Evolutionary conservation across 176 grass and related monocot species (phyloP), one percentile per base, ranked within the genome.

Genomic region (Eleusine indica): DNA sequence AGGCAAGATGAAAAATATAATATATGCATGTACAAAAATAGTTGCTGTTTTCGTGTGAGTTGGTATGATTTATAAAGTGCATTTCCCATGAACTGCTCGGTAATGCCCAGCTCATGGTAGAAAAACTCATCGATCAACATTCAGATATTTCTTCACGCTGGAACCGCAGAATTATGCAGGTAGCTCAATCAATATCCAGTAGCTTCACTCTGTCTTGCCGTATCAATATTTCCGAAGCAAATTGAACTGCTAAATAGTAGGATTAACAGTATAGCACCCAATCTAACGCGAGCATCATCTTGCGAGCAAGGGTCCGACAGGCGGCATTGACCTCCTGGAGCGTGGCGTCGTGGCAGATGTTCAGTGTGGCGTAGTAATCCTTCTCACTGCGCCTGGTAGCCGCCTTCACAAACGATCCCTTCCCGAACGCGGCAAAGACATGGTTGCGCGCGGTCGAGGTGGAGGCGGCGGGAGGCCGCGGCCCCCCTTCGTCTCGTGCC

Each of bases 281-380:
- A 68, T 58, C 61, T 48, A 48, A 75, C 25, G 14, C 18, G 54
- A 40, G 25, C 10, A 43, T 60, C 7, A 94, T 93, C 96, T 95
- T 95, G 61, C 93, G 92, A 9, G 93, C 96, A 18, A 98, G 89
- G 68, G 66, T 87, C 71, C 92, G 89, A 76, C 95, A 98, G 14
- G 95, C 88, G 38, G 67, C 84, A 84, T 98, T 98, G 79, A 98
- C 80, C 85, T 95, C 95, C 89, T 93, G 89, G 42, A 93, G 63
- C 9, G 89, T 98, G 64, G 95, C 88, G 37, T 84, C 81, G 29
- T 87, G 88, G 56, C 82, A 82, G 52, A 98, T 61, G 78, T 98
- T 98, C 74, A 98, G 90, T 37, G 84, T 95, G 61, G 79, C 82
- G 77, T 98, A 95, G 82, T 91, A 69, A 52, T 93, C 78, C 66